phyloP scores from a whole-genome alignment of 1,139 yeast species.

The Kodamaea sp. region DNA sequence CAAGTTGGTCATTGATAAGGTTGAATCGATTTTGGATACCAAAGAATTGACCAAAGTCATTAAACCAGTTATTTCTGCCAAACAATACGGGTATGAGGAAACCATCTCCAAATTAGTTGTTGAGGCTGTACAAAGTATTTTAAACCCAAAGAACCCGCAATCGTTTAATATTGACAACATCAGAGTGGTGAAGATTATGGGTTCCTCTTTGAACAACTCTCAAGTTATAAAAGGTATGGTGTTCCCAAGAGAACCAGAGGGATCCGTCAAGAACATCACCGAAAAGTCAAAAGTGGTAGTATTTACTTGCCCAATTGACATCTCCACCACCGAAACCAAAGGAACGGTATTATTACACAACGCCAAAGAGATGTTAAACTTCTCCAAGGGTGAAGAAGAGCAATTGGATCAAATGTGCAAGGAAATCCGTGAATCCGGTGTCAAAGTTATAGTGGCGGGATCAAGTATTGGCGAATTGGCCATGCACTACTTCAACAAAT shows the following conservation, averaged over 20 bases:
- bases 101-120: slow-evolving; percentile 75
- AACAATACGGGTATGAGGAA: slow-evolving; percentile 89
- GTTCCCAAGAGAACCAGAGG: slow-evolving; percentile 96
- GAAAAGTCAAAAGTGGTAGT: slow-evolving; percentile 82
- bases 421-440: slow-evolving; percentile 82
- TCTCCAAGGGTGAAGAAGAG: slow-evolving; percentile 93
- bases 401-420: slow-evolving; percentile 87
- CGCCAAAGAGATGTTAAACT: slow-evolving; percentile 95
- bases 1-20: slow-evolving; percentile 60
- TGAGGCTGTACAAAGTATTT: slow-evolving; percentile 78
- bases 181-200: slow-evolving; percentile 96
- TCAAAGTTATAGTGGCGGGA: slow-evolving; percentile 88
- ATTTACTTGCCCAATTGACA: slow-evolving; percentile 91
- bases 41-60: slow-evolving; percentile 71
- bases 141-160: slow-evolving; percentile 64
- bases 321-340: slow-evolving; percentile 92
- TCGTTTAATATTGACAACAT: slow-evolving; percentile 78
- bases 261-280: slow-evolving; percentile 66
- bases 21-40: slow-evolving; percentile 57
- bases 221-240: slow-evolving; percentile 96
- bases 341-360: slow-evolving; percentile 95
- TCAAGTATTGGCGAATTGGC: slow-evolving; percentile 92
- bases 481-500: slow-evolving; percentile 86
- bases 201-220: slow-evolving; percentile 73
- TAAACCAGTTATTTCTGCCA: slow-evolving; percentile 86